Evolutionary conservation across 2,329 filamentous ascomycete genomes (phyloP).

Genomic region (Dactylellina sp.): DNA sequence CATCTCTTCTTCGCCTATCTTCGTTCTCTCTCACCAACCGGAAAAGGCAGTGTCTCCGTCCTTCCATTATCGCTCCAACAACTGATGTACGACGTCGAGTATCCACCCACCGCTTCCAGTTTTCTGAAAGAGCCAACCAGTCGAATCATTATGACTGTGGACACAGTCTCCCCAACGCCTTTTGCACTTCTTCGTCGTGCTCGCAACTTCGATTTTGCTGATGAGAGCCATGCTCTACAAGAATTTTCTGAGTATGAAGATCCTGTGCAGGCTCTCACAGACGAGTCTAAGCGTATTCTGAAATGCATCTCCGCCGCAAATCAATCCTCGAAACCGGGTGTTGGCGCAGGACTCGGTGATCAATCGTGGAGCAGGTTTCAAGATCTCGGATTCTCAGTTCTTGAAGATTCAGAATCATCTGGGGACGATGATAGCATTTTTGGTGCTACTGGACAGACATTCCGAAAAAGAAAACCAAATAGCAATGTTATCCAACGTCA

Average conservation of each 20-base stretch:
- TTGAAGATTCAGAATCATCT: slow-evolving; percentile 70
- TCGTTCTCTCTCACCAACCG: slow-evolving; percentile 80
- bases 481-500: slow-evolving; percentile 31
- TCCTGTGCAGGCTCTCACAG: slow-evolving; percentile 85
- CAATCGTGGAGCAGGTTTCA: slow-evolving; percentile 93
- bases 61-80: slow-evolving; percentile 92
- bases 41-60: slow-evolving; percentile 83
- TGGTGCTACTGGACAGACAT: slow-evolving; percentile 71
- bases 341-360: slow-evolving; percentile 79
- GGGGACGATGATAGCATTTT: slow-evolving; percentile 66
- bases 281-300: slow-evolving; percentile 92
- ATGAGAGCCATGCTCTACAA: slow-evolving; percentile 84
- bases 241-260: slow-evolving; percentile 90
- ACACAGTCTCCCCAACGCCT: slow-evolving; percentile 91
- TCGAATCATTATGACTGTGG: slow-evolving; percentile 96
- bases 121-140: slow-evolving; percentile 84
- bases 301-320: slow-evolving; percentile 89
- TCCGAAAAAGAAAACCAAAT: slow-evolving; percentile 65
- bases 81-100: slow-evolving; percentile 90
- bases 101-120: slow-evolving; percentile 82
- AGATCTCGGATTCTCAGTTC: slow-evolving; percentile 87
- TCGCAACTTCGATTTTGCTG: slow-evolving; percentile 94
- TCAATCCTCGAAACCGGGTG: slow-evolving; percentile 79
- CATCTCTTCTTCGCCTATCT: slow-evolving; percentile 99
- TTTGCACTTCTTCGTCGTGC: slow-evolving; percentile 90